These are phyloP conservation scores for Salix koriyanagi DNA, from an alignment of 345 rosid genomes.

Conservation along the genomic window DNA sequence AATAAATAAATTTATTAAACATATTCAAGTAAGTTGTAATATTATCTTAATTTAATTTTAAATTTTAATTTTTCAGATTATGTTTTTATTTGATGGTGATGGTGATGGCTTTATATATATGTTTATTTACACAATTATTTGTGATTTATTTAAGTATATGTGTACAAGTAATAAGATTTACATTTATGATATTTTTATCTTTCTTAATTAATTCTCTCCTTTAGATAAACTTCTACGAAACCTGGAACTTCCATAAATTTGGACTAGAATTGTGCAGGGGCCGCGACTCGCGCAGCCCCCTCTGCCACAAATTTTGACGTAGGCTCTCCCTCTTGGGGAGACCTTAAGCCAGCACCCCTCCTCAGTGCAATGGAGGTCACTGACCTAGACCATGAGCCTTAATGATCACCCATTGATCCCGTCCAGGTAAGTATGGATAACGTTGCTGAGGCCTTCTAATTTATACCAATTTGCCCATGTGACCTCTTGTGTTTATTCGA, in stretches of 20 bases:
- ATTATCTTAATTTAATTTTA: too few species aligned
- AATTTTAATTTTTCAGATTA: too few species aligned
- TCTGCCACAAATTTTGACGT: conserved; percentile 33
- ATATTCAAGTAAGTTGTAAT: too few species aligned
- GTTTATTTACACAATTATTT: too few species aligned
- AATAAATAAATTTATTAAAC: too few species aligned
- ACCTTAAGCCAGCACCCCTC: conserved; percentile 23
- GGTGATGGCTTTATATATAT: too few species aligned
- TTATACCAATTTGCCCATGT: not conserved
- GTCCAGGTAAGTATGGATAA: conserved; percentile 18
- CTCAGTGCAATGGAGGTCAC: conserved; percentile 20
- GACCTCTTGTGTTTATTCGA: not conserved
- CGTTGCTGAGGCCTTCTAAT: not conserved
- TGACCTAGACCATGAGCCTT: conserved; percentile 9
- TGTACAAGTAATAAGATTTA: too few species aligned
- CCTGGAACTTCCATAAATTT: not conserved
- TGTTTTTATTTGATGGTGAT: too few species aligned
- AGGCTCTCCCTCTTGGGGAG: conserved; percentile 27
- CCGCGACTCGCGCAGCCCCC: conserved; percentile 26
- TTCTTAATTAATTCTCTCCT: too few species aligned
- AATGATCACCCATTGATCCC: conserved; percentile 23
- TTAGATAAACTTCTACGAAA: too few species aligned
- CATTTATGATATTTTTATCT: too few species aligned
- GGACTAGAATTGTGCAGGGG: not conserved
- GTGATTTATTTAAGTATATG: too few species aligned